Base-by-base conservation (phyloP, 1,284 basidiomycete genomes). In the Testicularia cyperi region DNA sequence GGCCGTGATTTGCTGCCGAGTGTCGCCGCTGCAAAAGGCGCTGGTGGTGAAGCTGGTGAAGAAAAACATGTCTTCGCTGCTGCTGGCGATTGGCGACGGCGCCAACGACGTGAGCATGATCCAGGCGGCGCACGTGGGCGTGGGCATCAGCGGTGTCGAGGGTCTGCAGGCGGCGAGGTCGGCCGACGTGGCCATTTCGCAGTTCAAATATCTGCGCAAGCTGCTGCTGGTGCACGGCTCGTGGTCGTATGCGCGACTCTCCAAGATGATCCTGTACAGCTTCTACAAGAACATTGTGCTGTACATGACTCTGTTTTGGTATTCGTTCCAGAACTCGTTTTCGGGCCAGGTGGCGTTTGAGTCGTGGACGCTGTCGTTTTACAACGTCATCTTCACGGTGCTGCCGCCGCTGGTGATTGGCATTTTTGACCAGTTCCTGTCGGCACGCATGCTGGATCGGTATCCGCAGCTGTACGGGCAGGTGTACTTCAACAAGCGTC, bases 241-340 rank as follows among this genome's bases (percentile, higher is more conserved):
- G 3, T 99, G 95, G 95, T 95, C 90, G 78, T 98, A 99, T 77
- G 87, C 90, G 54, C 83, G 95, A 18, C 77, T 98, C 55, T 92
- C 90, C 22, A 98, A 96, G 77, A 83, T 98, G 57, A 92, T 99
- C 72, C 81, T 99, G 14, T 70, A 75, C 61, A 74, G 43, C 18
- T 79, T 79, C 65, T 79, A 79, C 75, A 79, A 79, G 80, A 98
- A 98, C 78, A 96, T 97, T 57, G 88, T 88, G 30, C 82, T 98
- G 16, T 97, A 97, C 77, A 90, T 97, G 87, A 96, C 92, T 30
- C 88, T 92, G 58, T 96, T 96, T 78, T 96, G 92, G 94, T 98
- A 86, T 78, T 96, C 95, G n/a, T 75, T 76, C 51, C 72, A 76
- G 38, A 71, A 29, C 92, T 95, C 82, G 88, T 98, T 97, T 79